Evolutionary conservation across 768 basidiomycete species (phyloP), one percentile per base, ranked within the genome.

Genomic region (Tephrocybe sp.): DNA sequence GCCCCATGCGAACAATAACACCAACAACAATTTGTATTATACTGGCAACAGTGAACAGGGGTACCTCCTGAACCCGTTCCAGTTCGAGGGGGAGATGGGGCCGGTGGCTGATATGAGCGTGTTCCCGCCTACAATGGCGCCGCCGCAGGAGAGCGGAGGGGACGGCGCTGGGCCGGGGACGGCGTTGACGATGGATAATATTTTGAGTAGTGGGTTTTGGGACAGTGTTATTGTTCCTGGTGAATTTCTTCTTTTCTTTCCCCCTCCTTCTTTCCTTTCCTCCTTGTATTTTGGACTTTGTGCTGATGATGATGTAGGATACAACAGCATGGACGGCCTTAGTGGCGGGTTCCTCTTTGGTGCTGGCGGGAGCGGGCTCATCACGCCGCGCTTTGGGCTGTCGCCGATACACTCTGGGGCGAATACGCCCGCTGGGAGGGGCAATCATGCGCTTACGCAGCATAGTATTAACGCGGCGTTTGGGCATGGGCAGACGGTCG

Each of bases 261-360:
- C 35, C 40, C 22, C 32, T 13, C 4, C n/a, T 12, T 9, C 8
- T 31, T n/a, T 73, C 41, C 28, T 30, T 28, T 36, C 26, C 34
- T 35, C 39, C 15, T 48, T 30, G 43, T 12, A 30, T 27, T 9
- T 44, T 31, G 43, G 12, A 11, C 22, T 15, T 49, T 9, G 12
- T 36, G 9, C 13, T 24, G 43, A 34, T 44, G 42, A 34, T 44
- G 30, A 22, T 45, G 41, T 41, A 92, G 90, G 91, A 3, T 92
- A 89, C 60, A 87, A 88, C 56, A 77, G 84, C 16, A 77, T 91
- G 74, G 91, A 92, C 64, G 89, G 88, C 5, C 71, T 93, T 11
- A 87, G 83, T 51, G 91, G 89, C 19, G 91, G 91, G 5, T 92
- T 93, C 64, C 84, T 92, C 18, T 93, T 85, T 57, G 91, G 91